These are phyloP conservation scores for Cladophialophora bantiana DNA, from an alignment of 2,329 filamentous ascomycete species.

Conservation along the genomic window DNA sequence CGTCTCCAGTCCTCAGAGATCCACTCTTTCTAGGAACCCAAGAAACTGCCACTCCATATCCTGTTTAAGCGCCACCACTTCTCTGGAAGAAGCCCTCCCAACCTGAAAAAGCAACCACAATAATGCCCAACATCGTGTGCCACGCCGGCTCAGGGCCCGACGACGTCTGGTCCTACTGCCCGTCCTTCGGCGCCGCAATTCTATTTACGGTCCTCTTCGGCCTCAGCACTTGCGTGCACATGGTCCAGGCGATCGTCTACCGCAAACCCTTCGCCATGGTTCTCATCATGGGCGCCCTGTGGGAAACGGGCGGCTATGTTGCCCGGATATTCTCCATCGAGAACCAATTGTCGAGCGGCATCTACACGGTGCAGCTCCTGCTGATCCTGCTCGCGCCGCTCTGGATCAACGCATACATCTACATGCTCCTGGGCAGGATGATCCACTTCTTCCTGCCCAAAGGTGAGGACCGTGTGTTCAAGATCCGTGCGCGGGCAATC, in stretches of 20 bases:
- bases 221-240: constrained; percentile 43
- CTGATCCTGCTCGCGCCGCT: constrained; percentile 55
- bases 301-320: constrained; percentile 53
- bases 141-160: constrained; percentile 28
- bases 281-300: constrained; percentile 53
- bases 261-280: constrained; percentile 53
- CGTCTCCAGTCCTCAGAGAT: background rate
- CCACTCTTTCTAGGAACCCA: background rate
- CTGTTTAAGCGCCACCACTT: background rate
- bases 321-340: constrained; percentile 42
- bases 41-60: background rate
- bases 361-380: constrained; percentile 47
- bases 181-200: constrained; percentile 48
- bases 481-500: constrained; percentile 48
- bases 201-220: constrained; percentile 49
- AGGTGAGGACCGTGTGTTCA: constrained; percentile 44
- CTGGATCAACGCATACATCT: constrained; percentile 59
- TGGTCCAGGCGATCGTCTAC: constrained; percentile 48
- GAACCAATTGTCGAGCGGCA: constrained; percentile 22
- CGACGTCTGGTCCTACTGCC: constrained; percentile 46
- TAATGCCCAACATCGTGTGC: constrained; percentile 24
- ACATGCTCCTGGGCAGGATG: constrained; percentile 57
- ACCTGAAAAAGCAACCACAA: background rate
- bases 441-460: constrained; percentile 50
- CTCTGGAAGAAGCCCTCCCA: background rate